Evolutionary conservation across 352 stramenopile genomes (phyloP), one percentile per base, ranked within the genome.

Genomic region (Pythium insidiosum): DNA sequence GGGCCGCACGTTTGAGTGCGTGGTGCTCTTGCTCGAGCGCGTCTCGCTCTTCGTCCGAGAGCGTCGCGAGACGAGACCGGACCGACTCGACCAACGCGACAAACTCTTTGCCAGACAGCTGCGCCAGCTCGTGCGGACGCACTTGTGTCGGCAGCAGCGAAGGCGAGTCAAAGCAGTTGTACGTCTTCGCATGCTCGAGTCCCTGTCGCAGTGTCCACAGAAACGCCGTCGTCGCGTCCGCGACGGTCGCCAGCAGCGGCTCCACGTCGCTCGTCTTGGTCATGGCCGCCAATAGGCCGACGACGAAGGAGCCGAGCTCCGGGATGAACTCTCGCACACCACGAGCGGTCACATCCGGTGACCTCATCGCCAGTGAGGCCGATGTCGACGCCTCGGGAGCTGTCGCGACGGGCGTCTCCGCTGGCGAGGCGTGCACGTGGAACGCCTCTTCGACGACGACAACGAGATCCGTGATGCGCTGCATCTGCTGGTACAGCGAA

Each of bases 31-130:
- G 61, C 18, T 70, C 61, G 21, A 70, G 53, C 25, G 45, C 20
- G 25, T 70, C 61, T n/a, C 66, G 30, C 6, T 66, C 49, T 47
- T 66, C 61, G n/a, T 70, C 61, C 6, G 48, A 56, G 26, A 59
- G 67, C 5, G 36, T 39, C n/a, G 20, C 18, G 18, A 25, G 28
- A 20, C 53, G 38, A 35, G 61, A 52, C 1, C 44, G 37, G 10
- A 49, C 47, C 29, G 83, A 72, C 15, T 50, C 50, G 23, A 84
- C 24, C 6, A 84, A 36, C 16, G 59, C 46, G 11, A 58, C 35
- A 25, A 87, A 84, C 34, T 80, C 68, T 25, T 65, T 68, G 7
- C 58, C 60, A 13, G 50, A 71, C 10, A 82, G 58, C 42, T 65
- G 59, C 1, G 58, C 63, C 9, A 84, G 20, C 34, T 83, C 71